Base-by-base conservation (phyloP, 306 rosid species). In the Quercus cerris region DNA sequence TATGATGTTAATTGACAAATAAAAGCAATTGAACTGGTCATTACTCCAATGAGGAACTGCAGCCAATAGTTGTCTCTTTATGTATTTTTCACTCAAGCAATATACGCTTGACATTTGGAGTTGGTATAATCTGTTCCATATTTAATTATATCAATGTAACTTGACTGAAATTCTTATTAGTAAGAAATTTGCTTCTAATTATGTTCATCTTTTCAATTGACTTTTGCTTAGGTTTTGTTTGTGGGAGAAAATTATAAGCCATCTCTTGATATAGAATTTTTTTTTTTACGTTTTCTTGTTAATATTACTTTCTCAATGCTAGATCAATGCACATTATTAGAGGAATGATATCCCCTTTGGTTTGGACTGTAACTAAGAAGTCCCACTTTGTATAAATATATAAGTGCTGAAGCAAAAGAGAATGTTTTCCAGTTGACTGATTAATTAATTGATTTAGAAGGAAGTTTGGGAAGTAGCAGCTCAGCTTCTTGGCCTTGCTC, bases 381-480 rank as follows among this genome's bases (percentile, higher is more conserved):
- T 67, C 44, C 51, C 72, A 30, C 70, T n/a, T 64, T 63, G 12
- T 63, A 28, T 63, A 14, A 14, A 63, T 63, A 15, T 46, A 0
- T 35, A 55, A 18, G 28, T 61, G 5, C 31, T 51, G 63, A 30
- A 66, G 28, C 30, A 83, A 74, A 30, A 41, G 74, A 20, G 46
- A 71, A 74, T 72, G 19, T 70, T 22, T 52, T 85, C 70, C 75
- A 56, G 78, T 76, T 76, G 19, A 71, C 74, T 80, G 81, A 73
- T 77, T 81, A 81, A 27, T 84, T 76, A 75, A 84, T 76, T 74
- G 70, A 84, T 56, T 83, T 91, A 95, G 99, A 98, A 95, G 84
- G 99, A 95, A 89, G 96, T 95, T 85, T 95, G 99, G 99, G 99
- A 93, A 87, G 98, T 95, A 76, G 87, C 82, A 79, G 99, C 98